phyloP scores from a whole-genome alignment of 805 yeast genomes.

The Naumovozyma dairenensis region DNA sequence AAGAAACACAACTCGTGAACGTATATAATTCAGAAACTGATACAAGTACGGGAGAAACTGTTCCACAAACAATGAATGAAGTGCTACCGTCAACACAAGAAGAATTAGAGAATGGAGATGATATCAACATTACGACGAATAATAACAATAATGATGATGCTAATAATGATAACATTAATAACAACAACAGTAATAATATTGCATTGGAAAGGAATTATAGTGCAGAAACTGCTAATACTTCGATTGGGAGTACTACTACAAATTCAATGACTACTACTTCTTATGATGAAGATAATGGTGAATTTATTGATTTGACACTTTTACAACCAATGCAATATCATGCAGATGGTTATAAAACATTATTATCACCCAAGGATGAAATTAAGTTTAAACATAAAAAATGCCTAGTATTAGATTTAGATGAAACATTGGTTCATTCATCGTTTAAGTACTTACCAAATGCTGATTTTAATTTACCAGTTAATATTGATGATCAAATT shows the following conservation, averaged over 20 bases:
- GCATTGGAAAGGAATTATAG: background rate
- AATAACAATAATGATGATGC: background rate
- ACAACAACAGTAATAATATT: constrained; percentile 2
- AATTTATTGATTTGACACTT: constrained; percentile 45
- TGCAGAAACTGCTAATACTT: background rate
- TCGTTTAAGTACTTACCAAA: constrained; percentile 82
- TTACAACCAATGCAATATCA: constrained; percentile 63
- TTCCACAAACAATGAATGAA: too few relatives aligned
- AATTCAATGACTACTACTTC: constrained; percentile 11
- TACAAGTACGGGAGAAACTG: constrained; percentile 23
- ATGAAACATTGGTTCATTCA: constrained; percentile 91
- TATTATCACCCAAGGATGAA: constrained; percentile 40
- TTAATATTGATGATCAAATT: constrained; percentile 82
- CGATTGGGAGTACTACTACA: constrained; percentile 4
- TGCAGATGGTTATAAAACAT: constrained; percentile 53
- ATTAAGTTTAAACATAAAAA: constrained; percentile 48
- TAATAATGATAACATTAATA: constrained; percentile 1
- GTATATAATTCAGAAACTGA: constrained; percentile 23
- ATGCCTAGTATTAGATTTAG: constrained; percentile 82
- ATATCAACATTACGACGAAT: background rate
- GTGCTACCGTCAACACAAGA: too few relatives aligned
- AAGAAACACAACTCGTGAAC: constrained; percentile 16
- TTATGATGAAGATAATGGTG: constrained; percentile 23
- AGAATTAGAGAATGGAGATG: background rate
- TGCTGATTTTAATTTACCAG: constrained; percentile 94